Evolutionary conservation across 371 early-diverging fungal genomes (phyloP), one percentile per base, ranked within the genome.

Genomic region (Zancudomyces culisetae): DNA sequence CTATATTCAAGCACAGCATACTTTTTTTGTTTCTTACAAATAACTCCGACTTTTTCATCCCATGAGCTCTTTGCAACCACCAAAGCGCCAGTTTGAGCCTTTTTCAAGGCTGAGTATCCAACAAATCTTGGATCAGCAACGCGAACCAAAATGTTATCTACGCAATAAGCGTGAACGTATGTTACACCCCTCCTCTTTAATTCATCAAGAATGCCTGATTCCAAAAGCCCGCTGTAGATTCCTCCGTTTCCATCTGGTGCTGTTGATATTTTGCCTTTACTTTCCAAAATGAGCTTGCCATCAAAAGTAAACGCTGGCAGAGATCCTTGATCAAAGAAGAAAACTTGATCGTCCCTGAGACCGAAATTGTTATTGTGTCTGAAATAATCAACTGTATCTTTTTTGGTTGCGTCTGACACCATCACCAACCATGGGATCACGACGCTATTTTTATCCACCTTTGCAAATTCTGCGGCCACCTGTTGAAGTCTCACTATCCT

Each of bases 1-100:
- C 85, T 85, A 74, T 96, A 96, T 68, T 96, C 97, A 40, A 93
- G 90, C 15, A 95, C 94, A 55, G 76, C 79, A 59, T 78, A 85
- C 54, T 77, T 75, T 30, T 77, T 71, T 65, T 89, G 76, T 53
- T 87, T 81, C 51, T 81, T 64, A 63, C 90, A 91, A 56, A 95
- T 80, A 45, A 96, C 90, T 56, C 97, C 97, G 19, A 95, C 95
- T 47, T 87, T 78, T 69, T 96, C 97, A 51, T 78, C 73, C 45
- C 91, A 85, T 8, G 69, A 58, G 52, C 71, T 60, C 65, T 94
- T 96, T 57, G 80, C 81, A 20, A 92, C 93, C 10, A 83, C 85
- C 72, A 93, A 90, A 58, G 85, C 89, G 51, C 94, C 95, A 68
- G 90, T 91, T 48, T 90, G 85, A 30, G 95, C 88, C 48, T 79